Evolutionary conservation across 805 yeast genomes (phyloP).

Genomic region (Lipomyces orientalis): DNA sequence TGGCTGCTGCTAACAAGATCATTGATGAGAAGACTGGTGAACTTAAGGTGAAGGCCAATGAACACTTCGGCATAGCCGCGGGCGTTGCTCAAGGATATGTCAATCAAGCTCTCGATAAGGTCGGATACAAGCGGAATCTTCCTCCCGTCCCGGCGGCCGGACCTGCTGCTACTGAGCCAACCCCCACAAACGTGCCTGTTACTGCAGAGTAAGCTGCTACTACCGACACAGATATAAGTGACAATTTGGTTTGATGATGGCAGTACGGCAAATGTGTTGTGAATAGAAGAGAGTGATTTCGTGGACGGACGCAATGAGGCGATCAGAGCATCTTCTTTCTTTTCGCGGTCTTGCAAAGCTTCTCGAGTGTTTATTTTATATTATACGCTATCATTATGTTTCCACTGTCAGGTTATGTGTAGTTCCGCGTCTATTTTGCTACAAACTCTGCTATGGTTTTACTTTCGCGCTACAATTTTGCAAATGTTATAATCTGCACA

Average conservation of each 20-base stretch:
- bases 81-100: constrained; percentile 14
- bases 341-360: neutral
- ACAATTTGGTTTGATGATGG: neutral
- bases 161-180: neutral
- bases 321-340: neutral
- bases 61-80: constrained; percentile 22
- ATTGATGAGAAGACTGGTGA: constrained; percentile 39
- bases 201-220: constrained; percentile 11
- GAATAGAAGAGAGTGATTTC: neutral
- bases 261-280: neutral
- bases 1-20: constrained; percentile 39
- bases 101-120: constrained; percentile 28
- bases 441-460: neutral
- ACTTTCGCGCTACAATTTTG: neutral
- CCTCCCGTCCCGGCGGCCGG: constrained; percentile 29
- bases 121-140: constrained; percentile 35
- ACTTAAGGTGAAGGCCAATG: constrained; percentile 21
- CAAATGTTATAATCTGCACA: neutral
- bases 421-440: neutral
- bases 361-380: neutral
- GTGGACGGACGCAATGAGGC: neutral
- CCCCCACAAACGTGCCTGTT: constrained; percentile 10
- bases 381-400: neutral
- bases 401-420: neutral
- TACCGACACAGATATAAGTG: neutral